Evolutionary conservation across 1,284 basidiomycete species (phyloP).

Genomic region (Irpex sp.): DNA sequence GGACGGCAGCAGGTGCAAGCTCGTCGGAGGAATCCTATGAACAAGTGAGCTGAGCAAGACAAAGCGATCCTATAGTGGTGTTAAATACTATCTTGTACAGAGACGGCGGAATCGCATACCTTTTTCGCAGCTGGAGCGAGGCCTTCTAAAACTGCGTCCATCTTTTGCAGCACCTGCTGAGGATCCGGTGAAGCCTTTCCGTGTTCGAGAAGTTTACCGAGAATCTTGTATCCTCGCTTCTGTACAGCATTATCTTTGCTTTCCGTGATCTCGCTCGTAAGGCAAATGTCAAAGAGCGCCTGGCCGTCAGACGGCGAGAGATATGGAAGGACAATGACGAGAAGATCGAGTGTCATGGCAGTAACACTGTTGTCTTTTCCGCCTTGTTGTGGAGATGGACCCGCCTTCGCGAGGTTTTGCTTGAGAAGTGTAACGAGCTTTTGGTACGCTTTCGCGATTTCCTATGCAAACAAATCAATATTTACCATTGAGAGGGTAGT

Average conservation of each 20-base stretch:
- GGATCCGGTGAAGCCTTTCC: constrained; percentile 55
- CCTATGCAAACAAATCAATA: constrained; percentile 35
- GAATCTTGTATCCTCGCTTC: constrained; percentile 92
- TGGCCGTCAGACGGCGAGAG: constrained; percentile 60
- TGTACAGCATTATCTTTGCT: constrained; percentile 86
- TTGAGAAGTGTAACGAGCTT: constrained; percentile 81
- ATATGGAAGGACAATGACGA: constrained; percentile 81
- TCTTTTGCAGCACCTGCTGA: constrained; percentile 55
- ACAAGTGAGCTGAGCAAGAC: constrained; percentile 76
- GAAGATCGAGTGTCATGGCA: constrained; percentile 86
- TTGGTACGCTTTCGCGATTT: constrained; percentile 75
- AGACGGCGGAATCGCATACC: constrained; percentile 31
- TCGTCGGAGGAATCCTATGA: constrained; percentile 62
- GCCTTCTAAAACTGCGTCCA: constrained; percentile 63
- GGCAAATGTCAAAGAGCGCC: constrained; percentile 62
- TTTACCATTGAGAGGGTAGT: neutral
- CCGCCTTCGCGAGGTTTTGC: constrained; percentile 52
- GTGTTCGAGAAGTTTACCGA: constrained; percentile 70
- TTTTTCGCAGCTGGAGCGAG: constrained; percentile 88
- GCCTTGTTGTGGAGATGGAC: constrained; percentile 27
- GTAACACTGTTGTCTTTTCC: constrained; percentile 51
- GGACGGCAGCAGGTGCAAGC: constrained; percentile 83
- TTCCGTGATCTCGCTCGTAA: constrained; percentile 58
- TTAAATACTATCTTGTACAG: neutral
- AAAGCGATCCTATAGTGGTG: constrained; percentile 68